Conservation (phyloP, 176 grass and related monocot species). For the Eleusine coracana region DNA sequence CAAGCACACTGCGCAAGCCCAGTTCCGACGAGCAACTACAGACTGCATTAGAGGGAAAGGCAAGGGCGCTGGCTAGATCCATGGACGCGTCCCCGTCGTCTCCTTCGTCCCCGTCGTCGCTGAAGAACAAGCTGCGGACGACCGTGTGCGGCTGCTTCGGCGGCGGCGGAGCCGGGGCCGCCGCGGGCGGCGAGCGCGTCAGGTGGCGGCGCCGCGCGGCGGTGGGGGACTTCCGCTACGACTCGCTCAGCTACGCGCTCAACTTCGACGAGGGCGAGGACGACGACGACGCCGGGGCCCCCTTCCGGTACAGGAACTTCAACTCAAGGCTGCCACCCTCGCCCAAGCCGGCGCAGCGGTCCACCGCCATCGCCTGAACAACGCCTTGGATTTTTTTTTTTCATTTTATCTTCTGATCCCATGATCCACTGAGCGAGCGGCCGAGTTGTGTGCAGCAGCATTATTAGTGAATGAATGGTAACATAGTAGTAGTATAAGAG, state of each 20-base stretch:
- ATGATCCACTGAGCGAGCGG: neutral
- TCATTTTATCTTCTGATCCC: neutral
- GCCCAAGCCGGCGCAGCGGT: conserved; percentile 5
- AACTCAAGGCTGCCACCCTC: conserved; percentile 51
- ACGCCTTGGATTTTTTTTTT: too few relatives aligned
- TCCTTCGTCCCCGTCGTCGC: conserved; percentile 20
- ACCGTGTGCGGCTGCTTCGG: conserved; percentile 81
- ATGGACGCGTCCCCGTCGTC: conserved; percentile 45
- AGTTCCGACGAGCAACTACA: neutral
- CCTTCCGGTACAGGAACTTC: conserved; percentile 60
- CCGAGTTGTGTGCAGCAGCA: neutral
- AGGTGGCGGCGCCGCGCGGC: conserved; percentile 42
- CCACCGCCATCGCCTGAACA: conserved; percentile 22
- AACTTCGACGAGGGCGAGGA: conserved; percentile 83
- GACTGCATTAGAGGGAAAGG: neutral
- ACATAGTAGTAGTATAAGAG: neutral
- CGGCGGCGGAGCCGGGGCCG: neutral
- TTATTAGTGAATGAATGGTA: neutral
- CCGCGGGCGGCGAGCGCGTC: neutral
- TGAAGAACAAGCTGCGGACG: conserved; percentile 55
- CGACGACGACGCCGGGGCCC: conserved; percentile 15
- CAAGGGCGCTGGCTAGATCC: neutral
- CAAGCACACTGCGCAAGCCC: neutral
- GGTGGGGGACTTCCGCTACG: conserved; percentile 67
- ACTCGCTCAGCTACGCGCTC: conserved; percentile 85